Percentiles rank a stretch among this genome's conserved stretches.
Evolutionary conservation across 768 basidiomycete genomes (phyloP).

Genomic region (Russula dissimulans): DNA sequence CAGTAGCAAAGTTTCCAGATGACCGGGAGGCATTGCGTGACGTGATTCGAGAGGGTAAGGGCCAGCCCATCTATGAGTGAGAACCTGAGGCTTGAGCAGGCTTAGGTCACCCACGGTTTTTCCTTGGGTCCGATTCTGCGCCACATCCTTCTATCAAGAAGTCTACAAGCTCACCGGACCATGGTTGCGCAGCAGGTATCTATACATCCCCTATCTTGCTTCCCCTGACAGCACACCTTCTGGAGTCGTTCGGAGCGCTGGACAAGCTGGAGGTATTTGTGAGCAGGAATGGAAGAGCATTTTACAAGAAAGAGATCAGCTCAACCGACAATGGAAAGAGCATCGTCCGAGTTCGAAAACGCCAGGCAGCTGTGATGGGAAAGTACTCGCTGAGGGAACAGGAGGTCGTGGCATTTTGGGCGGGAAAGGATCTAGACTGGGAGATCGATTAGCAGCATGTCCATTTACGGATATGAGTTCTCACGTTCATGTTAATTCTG

Average conservation of each 20-base stretch:
- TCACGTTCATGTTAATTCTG: conserved; percentile 5
- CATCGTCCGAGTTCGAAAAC: conserved; percentile 36
- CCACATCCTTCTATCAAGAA: conserved; percentile 73
- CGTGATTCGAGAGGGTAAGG: conserved; percentile 63
- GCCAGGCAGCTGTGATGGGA: conserved; percentile 35
- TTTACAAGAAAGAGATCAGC: conserved; percentile 46
- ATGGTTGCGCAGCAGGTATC: conserved; percentile 87
- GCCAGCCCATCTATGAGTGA: neutral
- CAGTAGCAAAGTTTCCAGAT: conserved; percentile 91
- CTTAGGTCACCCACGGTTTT: conserved; percentile 85
- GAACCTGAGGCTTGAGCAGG: neutral
- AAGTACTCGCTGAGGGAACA: conserved; percentile 41
- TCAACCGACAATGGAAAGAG: conserved; percentile 25
- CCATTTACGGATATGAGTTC: conserved; percentile 8
- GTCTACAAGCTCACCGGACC: conserved; percentile 56
- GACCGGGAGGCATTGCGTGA: conserved; percentile 77
- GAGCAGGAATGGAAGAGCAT: conserved; percentile 65
- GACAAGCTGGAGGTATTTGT: conserved; percentile 77
- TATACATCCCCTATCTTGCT: conserved; percentile 92
- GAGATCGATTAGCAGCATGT: conserved; percentile 23
- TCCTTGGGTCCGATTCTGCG: conserved; percentile 94
- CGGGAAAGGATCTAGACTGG: conserved; percentile 76
- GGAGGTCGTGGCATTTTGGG: conserved; percentile 77
- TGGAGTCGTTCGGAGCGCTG: conserved; percentile 82
- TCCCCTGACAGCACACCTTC: conserved; percentile 78